Conservation (phyloP, 2,329 filamentous ascomycete genomes). For the Harringtonia lauricola region DNA sequence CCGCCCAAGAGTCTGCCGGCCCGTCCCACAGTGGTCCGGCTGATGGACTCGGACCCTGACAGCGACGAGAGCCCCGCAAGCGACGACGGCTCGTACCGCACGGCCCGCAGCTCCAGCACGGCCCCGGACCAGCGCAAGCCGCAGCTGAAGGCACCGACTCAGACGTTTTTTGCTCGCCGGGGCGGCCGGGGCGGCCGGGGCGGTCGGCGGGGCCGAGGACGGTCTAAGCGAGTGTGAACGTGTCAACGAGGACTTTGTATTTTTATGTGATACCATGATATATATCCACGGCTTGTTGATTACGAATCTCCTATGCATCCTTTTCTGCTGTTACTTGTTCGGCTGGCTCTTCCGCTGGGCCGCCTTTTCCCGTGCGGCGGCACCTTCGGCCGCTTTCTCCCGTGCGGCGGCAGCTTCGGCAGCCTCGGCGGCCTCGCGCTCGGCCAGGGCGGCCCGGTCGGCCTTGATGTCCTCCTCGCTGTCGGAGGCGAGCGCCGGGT, state of each 20-base stretch:
- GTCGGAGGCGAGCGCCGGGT: constrained; percentile 64
- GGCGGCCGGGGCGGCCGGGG: constrained; percentile 9
- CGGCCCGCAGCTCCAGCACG: not conserved
- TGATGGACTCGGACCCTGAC: constrained; percentile 15
- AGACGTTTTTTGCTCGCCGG: constrained; percentile 5
- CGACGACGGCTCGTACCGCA: too few relatives aligned
- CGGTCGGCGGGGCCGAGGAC: constrained; percentile 3
- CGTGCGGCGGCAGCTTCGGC: not conserved
- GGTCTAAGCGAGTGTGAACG: constrained; percentile 3
- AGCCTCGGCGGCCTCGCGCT: constrained; percentile 17
- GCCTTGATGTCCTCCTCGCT: constrained; percentile 70
- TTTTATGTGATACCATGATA: too few relatives aligned
- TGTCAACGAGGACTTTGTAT: too few relatives aligned
- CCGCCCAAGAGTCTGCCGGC: not conserved
- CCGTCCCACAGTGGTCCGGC: constrained; percentile 21
- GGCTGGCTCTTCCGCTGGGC: too few relatives aligned
- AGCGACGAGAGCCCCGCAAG: not conserved
- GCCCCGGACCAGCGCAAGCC: not conserved
- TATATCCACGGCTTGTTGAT: too few relatives aligned
- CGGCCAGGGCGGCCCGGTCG: constrained; percentile 35
- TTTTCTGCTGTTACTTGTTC: too few relatives aligned
- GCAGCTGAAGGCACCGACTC: not conserved
- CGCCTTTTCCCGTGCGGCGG: too few relatives aligned
- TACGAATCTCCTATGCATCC: too few relatives aligned
- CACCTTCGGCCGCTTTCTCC: not conserved